phyloP scores from a whole-genome alignment of 371 early-diverging fungal genomes.

The Zychaea mexicana region DNA sequence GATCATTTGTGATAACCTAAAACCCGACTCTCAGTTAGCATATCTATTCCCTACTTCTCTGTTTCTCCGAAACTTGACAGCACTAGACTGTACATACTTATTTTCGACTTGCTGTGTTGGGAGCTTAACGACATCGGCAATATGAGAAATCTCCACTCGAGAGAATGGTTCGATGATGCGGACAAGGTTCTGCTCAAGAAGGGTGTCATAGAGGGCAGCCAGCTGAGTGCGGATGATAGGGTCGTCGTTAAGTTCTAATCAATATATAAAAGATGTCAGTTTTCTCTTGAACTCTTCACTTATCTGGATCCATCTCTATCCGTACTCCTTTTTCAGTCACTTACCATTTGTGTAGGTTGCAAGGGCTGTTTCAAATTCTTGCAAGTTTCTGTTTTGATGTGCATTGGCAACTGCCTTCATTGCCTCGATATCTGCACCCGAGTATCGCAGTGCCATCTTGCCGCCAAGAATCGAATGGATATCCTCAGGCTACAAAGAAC shows the following conservation, averaged over 20 bases:
- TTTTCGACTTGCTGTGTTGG: constrained; percentile 91
- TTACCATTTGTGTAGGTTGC: constrained; percentile 80
- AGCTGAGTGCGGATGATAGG: constrained; percentile 92
- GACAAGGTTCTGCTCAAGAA: constrained; percentile 96
- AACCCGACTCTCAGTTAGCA: not conserved
- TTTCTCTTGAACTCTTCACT: too few relatives aligned
- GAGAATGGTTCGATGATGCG: constrained; percentile 98
- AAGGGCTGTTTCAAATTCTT: constrained; percentile 92
- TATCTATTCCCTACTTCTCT: not conserved
- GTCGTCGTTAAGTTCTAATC: constrained; percentile 83
- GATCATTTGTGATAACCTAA: constrained; percentile 95
- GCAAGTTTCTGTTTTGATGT: constrained; percentile 90
- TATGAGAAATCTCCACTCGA: constrained; percentile 93
- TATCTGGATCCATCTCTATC: too few relatives aligned
- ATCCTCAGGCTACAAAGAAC: constrained; percentile 73
- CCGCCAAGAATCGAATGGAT: constrained; percentile 84
- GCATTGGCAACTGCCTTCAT: constrained; percentile 95
- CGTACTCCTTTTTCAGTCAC: not conserved
- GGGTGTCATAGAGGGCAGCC: constrained; percentile 92
- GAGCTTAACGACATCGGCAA: constrained; percentile 91
- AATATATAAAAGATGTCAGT: too few relatives aligned
- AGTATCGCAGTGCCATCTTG: constrained; percentile 79
- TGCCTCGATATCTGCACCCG: constrained; percentile 83
- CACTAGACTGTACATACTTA: constrained; percentile 53
- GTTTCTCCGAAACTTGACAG: not conserved